Evolutionary conservation across 129 eudicot genomes (phyloP).

Genomic region (Mikania micrantha): DNA sequence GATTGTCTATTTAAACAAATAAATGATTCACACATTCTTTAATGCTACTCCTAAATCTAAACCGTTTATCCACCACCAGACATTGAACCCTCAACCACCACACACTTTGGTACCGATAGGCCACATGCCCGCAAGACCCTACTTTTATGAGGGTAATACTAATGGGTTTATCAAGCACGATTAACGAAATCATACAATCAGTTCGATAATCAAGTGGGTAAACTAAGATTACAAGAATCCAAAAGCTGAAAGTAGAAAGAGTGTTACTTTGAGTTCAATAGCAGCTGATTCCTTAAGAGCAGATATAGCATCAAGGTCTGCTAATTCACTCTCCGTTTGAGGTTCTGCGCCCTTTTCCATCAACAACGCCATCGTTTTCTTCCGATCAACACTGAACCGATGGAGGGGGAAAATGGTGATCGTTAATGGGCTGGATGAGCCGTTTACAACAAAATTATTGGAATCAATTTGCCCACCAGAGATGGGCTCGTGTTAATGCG

Average conservation of each 20-base stretch:
- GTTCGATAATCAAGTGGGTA: background rate
- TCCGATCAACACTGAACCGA: background rate
- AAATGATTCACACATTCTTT: too few species aligned
- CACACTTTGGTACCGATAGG: too few species aligned
- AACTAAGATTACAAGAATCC: background rate
- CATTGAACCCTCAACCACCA: too few species aligned
- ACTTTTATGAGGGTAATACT: too few species aligned
- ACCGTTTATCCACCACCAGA: too few species aligned
- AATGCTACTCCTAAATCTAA: too few species aligned
- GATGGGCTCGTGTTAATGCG: too few species aligned
- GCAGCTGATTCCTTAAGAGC: slow-evolving; percentile 77
- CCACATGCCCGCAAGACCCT: too few species aligned
- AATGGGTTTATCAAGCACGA: too few species aligned
- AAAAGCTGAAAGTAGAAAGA: background rate
- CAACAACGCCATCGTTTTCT: slow-evolving; percentile 54
- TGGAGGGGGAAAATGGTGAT: background rate
- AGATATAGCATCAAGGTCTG: slow-evolving; percentile 67
- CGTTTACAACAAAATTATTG: background rate
- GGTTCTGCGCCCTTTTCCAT: slow-evolving; percentile 78
- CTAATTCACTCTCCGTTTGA: slow-evolving; percentile 53
- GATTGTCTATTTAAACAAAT: too few species aligned
- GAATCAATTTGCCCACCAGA: background rate
- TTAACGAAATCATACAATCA: background rate
- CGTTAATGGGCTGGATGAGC: background rate
- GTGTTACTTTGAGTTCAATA: slow-evolving; percentile 68